These are phyloP conservation scores for Daldinia grandis DNA, from an alignment of 495 filamentous ascomycete species.

Conservation along the genomic window DNA sequence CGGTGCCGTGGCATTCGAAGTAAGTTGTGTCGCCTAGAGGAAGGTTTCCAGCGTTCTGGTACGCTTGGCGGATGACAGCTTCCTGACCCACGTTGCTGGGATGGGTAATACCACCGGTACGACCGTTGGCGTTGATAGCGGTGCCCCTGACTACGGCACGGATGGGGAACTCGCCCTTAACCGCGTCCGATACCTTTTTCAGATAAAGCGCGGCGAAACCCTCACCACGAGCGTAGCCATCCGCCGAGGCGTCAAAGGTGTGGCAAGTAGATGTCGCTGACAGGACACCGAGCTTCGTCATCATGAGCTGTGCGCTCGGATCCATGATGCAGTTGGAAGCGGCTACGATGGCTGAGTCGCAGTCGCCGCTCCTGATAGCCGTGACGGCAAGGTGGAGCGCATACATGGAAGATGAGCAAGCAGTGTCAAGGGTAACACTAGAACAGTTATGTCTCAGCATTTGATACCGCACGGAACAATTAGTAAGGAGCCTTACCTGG, in stretches of 20 bases:
- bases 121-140: slow-evolving; percentile 62
- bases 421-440: slow-evolving; percentile 58
- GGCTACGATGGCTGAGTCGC: slow-evolving; percentile 56
- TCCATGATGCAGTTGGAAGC: slow-evolving; percentile 54
- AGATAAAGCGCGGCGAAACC: slow-evolving; percentile 62
- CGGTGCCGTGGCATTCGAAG: slow-evolving; percentile 64
- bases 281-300: slow-evolving; percentile 28
- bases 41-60: slow-evolving; percentile 46
- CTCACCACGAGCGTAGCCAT: slow-evolving; percentile 72
- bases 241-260: slow-evolving; percentile 60
- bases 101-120: slow-evolving; percentile 57
- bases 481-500: slow-evolving; percentile 1
- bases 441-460: slow-evolving; percentile 14
- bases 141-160: slow-evolving; percentile 64
- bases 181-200: slow-evolving; percentile 62
- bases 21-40: slow-evolving; percentile 53
- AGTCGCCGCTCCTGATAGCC: slow-evolving; percentile 59
- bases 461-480: background rate
- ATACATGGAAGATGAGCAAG: slow-evolving; percentile 65
- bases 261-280: slow-evolving; percentile 46
- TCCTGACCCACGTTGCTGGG: slow-evolving; percentile 61
- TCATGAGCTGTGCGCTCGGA: slow-evolving; percentile 46
- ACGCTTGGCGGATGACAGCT: slow-evolving; percentile 56
- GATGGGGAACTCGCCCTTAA: slow-evolving; percentile 57
- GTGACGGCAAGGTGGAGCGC: slow-evolving; percentile 62